A percentile compares a stretch with the other conserved stretches of the same genome.
Conservation (phyloP, 1,139 yeast genomes). For the Cylindricascospora bacillispora region DNA sequence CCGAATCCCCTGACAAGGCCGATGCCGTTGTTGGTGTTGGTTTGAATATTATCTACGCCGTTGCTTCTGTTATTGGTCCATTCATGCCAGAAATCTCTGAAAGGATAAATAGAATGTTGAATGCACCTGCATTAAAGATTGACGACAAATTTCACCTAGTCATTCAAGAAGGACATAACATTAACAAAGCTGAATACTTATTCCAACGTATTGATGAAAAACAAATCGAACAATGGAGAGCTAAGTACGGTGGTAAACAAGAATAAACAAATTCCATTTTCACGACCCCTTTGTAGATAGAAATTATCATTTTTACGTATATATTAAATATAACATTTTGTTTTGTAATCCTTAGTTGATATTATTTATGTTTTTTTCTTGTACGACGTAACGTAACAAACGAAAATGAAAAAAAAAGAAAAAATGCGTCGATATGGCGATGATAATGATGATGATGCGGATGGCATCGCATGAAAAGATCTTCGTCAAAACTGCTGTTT, state of each 20-base stretch:
- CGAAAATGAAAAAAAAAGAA: too few relatives aligned
- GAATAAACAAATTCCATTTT: constrained; percentile 13
- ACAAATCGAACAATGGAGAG: constrained; percentile 81
- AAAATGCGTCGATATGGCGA: too few relatives aligned
- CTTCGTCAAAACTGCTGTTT: too few relatives aligned
- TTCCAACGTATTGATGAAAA: constrained; percentile 85
- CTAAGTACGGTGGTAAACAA: constrained; percentile 66
- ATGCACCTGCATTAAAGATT: constrained; percentile 67
- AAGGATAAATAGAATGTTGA: constrained; percentile 64
- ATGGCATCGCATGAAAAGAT: too few relatives aligned
- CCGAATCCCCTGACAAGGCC: constrained; percentile 62
- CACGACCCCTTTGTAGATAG: too few relatives aligned
- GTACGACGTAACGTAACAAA: too few relatives aligned
- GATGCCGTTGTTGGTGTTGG: constrained; percentile 93
- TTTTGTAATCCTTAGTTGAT: too few relatives aligned
- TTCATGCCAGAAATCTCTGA: constrained; percentile 78
- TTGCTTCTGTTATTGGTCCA: constrained; percentile 71
- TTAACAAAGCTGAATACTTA: constrained; percentile 83
- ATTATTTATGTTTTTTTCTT: too few relatives aligned
- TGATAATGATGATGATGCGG: too few relatives aligned
- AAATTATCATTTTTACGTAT: too few relatives aligned
- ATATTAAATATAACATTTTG: too few relatives aligned
- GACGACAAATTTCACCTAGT: constrained; percentile 63
- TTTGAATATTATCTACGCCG: constrained; percentile 71
- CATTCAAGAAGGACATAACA: constrained; percentile 69